A percentile compares a stretch with the other conserved stretches of the same genome.
phyloP scores from a whole-genome alignment of 139 green algal genomes.

The Coelastrella sp. region DNA sequence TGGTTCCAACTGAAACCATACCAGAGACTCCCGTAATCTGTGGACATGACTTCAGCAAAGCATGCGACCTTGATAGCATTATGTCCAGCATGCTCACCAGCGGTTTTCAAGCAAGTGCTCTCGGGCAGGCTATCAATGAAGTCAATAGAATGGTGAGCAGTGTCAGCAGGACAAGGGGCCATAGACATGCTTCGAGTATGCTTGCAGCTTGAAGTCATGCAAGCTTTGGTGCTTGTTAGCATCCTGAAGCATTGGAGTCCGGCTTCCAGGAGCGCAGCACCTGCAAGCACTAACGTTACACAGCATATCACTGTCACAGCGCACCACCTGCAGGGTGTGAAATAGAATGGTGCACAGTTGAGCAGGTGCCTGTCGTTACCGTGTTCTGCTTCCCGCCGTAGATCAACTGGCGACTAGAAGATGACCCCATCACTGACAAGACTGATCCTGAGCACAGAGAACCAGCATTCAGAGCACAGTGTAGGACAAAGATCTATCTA shows the following conservation, averaged over 20 bases:
- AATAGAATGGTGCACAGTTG: too few relatives aligned
- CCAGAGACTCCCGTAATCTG: conserved; percentile 56
- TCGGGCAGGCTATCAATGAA: conserved; percentile 91
- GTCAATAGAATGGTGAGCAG: conserved; percentile 94
- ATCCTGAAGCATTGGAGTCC: too few relatives aligned
- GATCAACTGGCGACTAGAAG: conserved; percentile 88
- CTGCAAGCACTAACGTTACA: too few relatives aligned
- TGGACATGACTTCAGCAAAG: conserved; percentile 85
- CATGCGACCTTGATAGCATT: conserved; percentile 76
- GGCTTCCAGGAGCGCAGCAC: neutral
- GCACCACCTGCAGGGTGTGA: too few relatives aligned
- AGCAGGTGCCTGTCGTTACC: too few relatives aligned
- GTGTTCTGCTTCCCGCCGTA: conserved; percentile 35
- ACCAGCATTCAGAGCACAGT: conserved; percentile 55
- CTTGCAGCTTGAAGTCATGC: too few relatives aligned
- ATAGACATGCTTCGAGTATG: too few relatives aligned
- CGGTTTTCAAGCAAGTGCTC: conserved; percentile 89
- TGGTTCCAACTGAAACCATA: conserved; percentile 49
- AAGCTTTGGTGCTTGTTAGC: too few relatives aligned
- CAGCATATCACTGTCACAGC: too few relatives aligned
- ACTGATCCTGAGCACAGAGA: conserved; percentile 59
- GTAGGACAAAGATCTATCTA: conserved; percentile 91
- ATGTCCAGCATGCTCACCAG: conserved; percentile 85
- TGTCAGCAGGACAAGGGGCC: too few relatives aligned
- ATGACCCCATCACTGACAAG: conserved; percentile 75